Evolutionary conservation across 2,329 filamentous ascomycete genomes (phyloP).

Genomic region (Ophiostoma piceae): DNA sequence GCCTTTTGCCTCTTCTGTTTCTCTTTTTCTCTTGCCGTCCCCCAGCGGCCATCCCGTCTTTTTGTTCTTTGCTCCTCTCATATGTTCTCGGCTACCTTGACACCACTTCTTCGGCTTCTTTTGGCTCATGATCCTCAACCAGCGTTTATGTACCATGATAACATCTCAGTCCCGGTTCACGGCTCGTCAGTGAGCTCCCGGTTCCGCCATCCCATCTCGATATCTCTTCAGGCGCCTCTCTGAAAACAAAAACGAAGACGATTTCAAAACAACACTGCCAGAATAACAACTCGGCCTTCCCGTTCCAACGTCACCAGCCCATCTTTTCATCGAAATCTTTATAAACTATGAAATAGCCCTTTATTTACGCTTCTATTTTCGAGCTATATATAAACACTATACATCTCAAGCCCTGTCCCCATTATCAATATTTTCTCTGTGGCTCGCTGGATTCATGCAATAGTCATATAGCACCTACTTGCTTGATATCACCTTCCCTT

Average conservation of each 20-base stretch:
- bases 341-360: no score
- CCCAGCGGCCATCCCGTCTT: not conserved
- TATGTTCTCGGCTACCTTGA: not conserved
- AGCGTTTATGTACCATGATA: not conserved
- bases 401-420: not conserved
- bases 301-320: not conserved
- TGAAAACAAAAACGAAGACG: not conserved
- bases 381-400: no score
- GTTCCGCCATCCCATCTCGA: not conserved
- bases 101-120: not conserved
- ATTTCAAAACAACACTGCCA: not conserved
- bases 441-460: not conserved
- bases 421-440: not conserved
- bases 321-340: no score
- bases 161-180: not conserved
- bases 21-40: not conserved
- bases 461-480: not conserved
- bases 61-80: not conserved
- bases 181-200: not conserved
- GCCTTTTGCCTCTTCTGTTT: conserved; percentile 15
- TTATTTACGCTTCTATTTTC: no score
- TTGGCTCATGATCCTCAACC: not conserved
- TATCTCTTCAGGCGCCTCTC: not conserved
- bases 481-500: not conserved
- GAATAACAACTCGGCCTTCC: not conserved